phyloP scores from a whole-genome alignment of 2,329 filamentous ascomycete species.

The Xylariaceae sp. region DNA sequence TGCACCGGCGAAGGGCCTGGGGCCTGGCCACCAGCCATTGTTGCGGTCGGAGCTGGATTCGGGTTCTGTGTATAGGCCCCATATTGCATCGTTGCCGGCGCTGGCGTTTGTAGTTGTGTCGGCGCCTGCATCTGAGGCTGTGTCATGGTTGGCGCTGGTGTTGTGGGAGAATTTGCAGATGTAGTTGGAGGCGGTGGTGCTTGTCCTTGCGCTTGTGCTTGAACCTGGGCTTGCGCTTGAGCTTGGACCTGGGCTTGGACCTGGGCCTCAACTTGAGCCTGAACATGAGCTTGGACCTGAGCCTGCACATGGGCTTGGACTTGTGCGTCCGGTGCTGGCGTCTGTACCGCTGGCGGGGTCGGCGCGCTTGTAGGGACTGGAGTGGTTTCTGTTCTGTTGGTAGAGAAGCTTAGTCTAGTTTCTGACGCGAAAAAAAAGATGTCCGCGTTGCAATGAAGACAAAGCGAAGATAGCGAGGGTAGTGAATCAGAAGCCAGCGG shows the following conservation, averaged over 20 bases:
- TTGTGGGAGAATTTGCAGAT: not conserved
- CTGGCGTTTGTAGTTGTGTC: conserved; percentile 3
- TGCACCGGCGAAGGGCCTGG: conserved; percentile 14
- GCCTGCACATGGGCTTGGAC: not conserved
- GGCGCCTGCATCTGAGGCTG: not conserved
- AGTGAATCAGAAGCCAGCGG: not conserved
- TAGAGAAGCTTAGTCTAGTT: conserved; percentile 11
- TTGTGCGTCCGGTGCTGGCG: conserved; percentile 9
- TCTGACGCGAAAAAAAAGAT: not conserved
- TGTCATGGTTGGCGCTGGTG: conserved; percentile 1
- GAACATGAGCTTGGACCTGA: not conserved
- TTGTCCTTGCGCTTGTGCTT: not conserved
- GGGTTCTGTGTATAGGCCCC: conserved; percentile 6
- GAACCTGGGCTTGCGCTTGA: not conserved
- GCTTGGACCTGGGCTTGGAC: not conserved
- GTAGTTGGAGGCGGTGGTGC: not conserved
- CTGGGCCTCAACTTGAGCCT: not conserved
- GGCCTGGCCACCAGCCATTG: not conserved
- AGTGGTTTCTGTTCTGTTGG: conserved; percentile 19
- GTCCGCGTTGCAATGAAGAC: not conserved
- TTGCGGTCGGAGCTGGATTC: not conserved
- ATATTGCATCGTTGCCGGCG: conserved; percentile 8
- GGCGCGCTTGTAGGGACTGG: conserved; percentile 14
- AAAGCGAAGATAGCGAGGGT: not conserved
- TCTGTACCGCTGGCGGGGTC: conserved; percentile 8